These are phyloP conservation scores for Groenewaldozyma tartarivorans DNA, from an alignment of 805 yeast species.

Conservation along the genomic window DNA sequence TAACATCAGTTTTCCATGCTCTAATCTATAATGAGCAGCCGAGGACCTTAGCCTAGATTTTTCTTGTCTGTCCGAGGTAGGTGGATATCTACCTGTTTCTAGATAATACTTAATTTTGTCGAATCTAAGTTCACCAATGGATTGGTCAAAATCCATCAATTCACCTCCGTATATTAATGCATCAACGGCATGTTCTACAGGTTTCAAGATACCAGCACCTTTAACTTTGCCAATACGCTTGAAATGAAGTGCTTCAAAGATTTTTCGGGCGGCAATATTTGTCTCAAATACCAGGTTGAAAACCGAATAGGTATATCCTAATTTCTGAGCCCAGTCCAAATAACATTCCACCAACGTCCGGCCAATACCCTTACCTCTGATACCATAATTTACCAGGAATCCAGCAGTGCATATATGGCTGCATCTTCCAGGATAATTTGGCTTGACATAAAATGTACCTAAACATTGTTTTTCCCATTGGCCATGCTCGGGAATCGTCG, in stretches of 20 bases:
- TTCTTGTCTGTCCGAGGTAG: constrained; percentile 69
- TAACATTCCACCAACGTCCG: constrained; percentile 73
- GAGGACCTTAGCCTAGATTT: constrained; percentile 75
- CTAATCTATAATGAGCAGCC: constrained; percentile 66
- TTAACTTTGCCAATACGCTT: constrained; percentile 69
- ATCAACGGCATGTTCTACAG: constrained; percentile 77
- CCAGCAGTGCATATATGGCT: constrained; percentile 89
- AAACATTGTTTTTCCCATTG: constrained; percentile 92
- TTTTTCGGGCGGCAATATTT: constrained; percentile 70
- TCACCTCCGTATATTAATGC: constrained; percentile 79
- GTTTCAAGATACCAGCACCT: constrained; percentile 83
- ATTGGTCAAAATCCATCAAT: constrained; percentile 48
- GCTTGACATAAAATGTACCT: constrained; percentile 77
- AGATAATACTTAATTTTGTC: constrained; percentile 71
- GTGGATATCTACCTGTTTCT: constrained; percentile 81
- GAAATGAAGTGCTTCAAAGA: constrained; percentile 70
- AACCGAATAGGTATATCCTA: constrained; percentile 78
- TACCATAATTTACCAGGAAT: constrained; percentile 85
- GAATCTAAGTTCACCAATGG: constrained; percentile 39
- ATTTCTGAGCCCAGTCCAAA: constrained; percentile 80
- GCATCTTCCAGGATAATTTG: constrained; percentile 87
- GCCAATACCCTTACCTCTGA: constrained; percentile 88
- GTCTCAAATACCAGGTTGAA: constrained; percentile 85
- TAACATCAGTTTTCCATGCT: constrained; percentile 63
- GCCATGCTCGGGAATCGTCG: constrained; percentile 37